These are phyloP conservation scores for Asterella californica DNA, from an alignment of 225 moss, liverwort and hornwort genomes.

Conservation along the genomic window DNA sequence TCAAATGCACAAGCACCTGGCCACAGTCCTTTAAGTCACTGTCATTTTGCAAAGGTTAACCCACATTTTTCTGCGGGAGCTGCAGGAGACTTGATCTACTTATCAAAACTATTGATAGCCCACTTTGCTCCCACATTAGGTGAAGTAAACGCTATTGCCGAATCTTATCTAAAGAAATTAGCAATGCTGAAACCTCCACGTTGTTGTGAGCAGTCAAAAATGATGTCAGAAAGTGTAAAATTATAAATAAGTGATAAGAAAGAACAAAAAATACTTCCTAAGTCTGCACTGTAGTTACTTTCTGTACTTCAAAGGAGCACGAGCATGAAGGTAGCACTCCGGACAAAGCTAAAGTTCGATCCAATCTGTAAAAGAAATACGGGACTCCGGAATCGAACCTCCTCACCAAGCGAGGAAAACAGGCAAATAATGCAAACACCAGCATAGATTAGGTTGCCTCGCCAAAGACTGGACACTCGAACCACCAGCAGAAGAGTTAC, in stretches of 20 bases:
- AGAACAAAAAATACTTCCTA: too few relatives aligned
- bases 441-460: background rate
- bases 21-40: background rate
- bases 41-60: background rate
- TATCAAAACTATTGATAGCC: background rate
- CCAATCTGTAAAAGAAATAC: background rate
- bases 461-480: background rate
- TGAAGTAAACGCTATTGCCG: background rate
- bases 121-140: background rate
- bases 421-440: background rate
- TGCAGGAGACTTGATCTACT: too few relatives aligned
- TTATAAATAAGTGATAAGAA: too few relatives aligned
- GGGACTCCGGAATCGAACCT: background rate
- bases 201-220: background rate
- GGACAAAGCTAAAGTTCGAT: background rate
- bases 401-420: background rate
- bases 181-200: background rate
- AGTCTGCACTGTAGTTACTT: background rate
- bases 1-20: background rate
- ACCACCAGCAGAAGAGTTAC: too few relatives aligned
- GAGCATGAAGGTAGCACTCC: background rate
- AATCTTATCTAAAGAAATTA: background rate
- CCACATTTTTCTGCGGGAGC: too few relatives aligned
- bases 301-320: background rate
- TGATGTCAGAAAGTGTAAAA: too few relatives aligned